A percentile compares a stretch with the other conserved stretches of the same genome.
Conservation (phyloP, 2,329 filamentous ascomycete genomes). For the Penicillium psychrosexuale region DNA sequence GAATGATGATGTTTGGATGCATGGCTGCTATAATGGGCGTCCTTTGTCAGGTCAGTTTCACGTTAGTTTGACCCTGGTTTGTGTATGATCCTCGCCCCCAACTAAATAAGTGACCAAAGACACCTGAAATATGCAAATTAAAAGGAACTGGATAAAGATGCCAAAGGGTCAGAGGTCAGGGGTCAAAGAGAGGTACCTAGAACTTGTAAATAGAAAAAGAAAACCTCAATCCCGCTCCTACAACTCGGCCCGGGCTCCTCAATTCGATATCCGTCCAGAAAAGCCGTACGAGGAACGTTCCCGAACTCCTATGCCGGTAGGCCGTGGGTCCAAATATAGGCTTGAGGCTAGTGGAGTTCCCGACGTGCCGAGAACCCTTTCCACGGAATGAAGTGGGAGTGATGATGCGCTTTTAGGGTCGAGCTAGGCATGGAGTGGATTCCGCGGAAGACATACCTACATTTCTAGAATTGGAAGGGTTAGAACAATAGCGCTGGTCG, state of each 20-base stretch:
- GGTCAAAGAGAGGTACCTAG: neutral
- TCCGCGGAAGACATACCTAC: neutral
- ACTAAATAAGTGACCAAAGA: neutral
- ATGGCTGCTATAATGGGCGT: too few relatives aligned
- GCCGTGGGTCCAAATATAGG: neutral
- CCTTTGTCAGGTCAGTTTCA: too few relatives aligned
- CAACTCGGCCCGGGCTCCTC: neutral
- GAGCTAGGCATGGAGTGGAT: neutral
- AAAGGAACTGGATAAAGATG: neutral
- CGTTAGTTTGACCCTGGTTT: neutral
- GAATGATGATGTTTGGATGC: too few relatives aligned
- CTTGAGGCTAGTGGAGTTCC: neutral
- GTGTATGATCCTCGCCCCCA: neutral
- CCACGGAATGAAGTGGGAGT: constrained; percentile 7
- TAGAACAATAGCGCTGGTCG: neutral
- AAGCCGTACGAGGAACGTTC: neutral
- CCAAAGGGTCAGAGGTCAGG: neutral
- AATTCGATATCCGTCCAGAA: neutral
- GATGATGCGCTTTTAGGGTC: neutral
- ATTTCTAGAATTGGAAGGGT: neutral
- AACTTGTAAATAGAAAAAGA: neutral
- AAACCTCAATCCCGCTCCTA: neutral
- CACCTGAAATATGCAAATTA: neutral
- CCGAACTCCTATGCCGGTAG: constrained; percentile 14
- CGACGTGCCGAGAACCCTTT: constrained; percentile 14